Percentiles rank a stretch among this genome's conserved stretches.
These are phyloP conservation scores for Neonectria magnoliae DNA, from an alignment of 2,329 filamentous ascomycete genomes.

Conservation along the genomic window DNA sequence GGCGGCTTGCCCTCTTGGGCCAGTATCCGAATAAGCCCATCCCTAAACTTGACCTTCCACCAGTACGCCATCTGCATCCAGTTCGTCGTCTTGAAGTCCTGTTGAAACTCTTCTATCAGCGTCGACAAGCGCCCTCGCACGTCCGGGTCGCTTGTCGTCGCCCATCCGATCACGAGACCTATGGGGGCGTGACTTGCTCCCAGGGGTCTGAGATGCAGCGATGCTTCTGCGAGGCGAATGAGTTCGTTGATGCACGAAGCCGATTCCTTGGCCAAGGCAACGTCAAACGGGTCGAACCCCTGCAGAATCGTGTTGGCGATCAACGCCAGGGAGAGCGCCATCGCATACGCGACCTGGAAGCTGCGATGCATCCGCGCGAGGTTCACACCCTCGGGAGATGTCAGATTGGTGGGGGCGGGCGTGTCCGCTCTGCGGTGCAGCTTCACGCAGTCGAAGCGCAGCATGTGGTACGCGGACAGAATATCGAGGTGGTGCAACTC, in stretches of 20 bases:
- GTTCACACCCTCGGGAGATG: background rate
- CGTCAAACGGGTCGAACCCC: slow-evolving; percentile 28
- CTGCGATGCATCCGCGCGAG: slow-evolving; percentile 7
- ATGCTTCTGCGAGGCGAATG: slow-evolving; percentile 34
- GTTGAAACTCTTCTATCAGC: slow-evolving; percentile 33
- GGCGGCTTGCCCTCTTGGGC: background rate
- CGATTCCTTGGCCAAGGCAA: slow-evolving; percentile 28
- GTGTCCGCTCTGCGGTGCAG: background rate
- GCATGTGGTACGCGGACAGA: slow-evolving; percentile 27
- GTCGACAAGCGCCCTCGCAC: slow-evolving; percentile 15
- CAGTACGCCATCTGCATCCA: slow-evolving; percentile 24
- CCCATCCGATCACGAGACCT: slow-evolving; percentile 40
- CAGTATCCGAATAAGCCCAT: background rate
- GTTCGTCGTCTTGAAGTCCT: slow-evolving; percentile 26
- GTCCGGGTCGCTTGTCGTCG: slow-evolving; percentile 41
- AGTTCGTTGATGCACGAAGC: slow-evolving; percentile 35
- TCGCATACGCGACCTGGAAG: slow-evolving; percentile 27
- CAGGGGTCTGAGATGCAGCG: slow-evolving; percentile 37
- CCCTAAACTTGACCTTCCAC: slow-evolving; percentile 19
- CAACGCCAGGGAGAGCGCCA: slow-evolving; percentile 35
- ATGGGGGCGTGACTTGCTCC: slow-evolving; percentile 43
- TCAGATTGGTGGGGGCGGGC: background rate
- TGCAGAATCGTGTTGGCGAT: slow-evolving; percentile 39
- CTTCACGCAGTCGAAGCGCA: slow-evolving; percentile 26
- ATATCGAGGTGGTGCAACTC: slow-evolving; percentile 31